Base-by-base conservation (phyloP, 345 rosid species). In the Populus tremula region DNA sequence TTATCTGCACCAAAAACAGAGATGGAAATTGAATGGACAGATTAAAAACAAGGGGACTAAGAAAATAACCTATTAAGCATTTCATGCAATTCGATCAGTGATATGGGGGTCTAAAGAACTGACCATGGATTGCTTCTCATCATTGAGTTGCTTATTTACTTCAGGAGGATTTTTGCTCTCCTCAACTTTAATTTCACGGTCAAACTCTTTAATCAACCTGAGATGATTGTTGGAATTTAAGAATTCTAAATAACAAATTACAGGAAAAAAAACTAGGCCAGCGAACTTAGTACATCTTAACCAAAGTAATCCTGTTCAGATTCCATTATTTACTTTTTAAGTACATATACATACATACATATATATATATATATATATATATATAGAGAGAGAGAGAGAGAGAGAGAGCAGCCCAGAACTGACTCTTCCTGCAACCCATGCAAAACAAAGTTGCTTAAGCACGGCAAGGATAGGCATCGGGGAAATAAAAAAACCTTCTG, bases 101-200 rank as follows among this genome's bases (percentile, higher is more conserved):
- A 75, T 38, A 67, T 16, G 65, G 72, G 16, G 63, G 49, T 71
- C 13, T 13, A 72, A 69, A 59, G 36, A 73, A 84, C 93, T 82
- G 67, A 92, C 99, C 99, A 95, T 84, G 81, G 99, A 93, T 82
- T 95, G 99, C 87, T 95, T 95, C 87, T 93, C 99, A 64, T 95
- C 99, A 71, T 92, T 95, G 84, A 95, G 91, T 79, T 83, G 98
- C 86, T 88, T 93, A 78, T 87, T 93, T 39, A 93, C 89, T 82
- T 95, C 90, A 47, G 94, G 88, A 75, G 99, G 88, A 84, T 88
- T 93, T 83, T 59, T 86, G 80, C 81, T 72, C 89, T 92, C 98
- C 82, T 91, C 97, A 62, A 90, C 97, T 87, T 95, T 93, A 80
- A 89, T 84, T 81, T 91, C 98, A 65, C 90, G 96, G 79, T 95